Evolutionary conservation across 2,329 filamentous ascomycete species (phyloP), one percentile per base, ranked within the genome.

Genomic region (Colletotrichum gigasporum): DNA sequence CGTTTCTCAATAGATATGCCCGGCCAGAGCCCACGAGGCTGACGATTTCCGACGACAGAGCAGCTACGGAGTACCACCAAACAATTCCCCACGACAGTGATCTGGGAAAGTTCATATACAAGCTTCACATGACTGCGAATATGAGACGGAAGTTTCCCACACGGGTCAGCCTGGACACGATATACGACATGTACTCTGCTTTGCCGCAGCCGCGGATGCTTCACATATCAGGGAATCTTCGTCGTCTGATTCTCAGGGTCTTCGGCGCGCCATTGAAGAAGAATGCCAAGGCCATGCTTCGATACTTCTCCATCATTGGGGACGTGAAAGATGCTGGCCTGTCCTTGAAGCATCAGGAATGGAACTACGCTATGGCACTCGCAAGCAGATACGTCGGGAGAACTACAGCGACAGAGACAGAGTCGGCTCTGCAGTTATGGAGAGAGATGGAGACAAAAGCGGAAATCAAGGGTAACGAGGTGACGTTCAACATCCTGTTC

Each of bases 401-500:
- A 10, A 81, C 89, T 37, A 83, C 87, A 45, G 81, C 85, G 44
- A 71, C 84, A 39, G 85, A 94, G 74, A 76, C 92, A 42, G 82
- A 92, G 75, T 85, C 87, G 5, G 90, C 92, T 0, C 81, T 99
- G 45, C 85, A 88, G 48, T 78, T 96, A 22, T 99, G 95, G 94
- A 89, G 87, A 68, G 89, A 96, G 71, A 98, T 98, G 94, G 96
- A 99, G 76, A 83, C 86, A 47, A 80, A 87, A 4, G 89, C 89
- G 2, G 85, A 86, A 1, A 76, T 93, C 12, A 79, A 80, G 69
- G 90, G 86, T 34, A 91, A 91, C 69, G 84, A 88, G 50, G 90
- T 94, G n/a, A 97, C 95, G 0, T 96, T 99, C 77, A 97, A 96
- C 73, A 91, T 97, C 47, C 84, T 99, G 11, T 97, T 97, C 70